Evolutionary conservation across 208 protist genomes (phyloP).

Genomic region (Wallacemonas sp.): DNA sequence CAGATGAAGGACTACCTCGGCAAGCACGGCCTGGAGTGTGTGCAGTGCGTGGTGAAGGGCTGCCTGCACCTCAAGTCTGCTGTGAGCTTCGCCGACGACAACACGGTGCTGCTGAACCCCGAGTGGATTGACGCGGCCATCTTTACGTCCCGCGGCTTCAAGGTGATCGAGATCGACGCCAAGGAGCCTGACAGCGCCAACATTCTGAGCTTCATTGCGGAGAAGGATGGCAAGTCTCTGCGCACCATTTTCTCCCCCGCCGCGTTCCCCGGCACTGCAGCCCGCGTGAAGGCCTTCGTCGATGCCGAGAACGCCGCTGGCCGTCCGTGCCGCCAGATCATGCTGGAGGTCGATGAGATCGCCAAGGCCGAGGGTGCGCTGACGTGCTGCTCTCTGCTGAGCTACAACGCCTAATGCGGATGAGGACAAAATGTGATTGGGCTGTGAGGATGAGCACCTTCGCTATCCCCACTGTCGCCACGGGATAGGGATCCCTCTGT

Average conservation of each 20-base stretch:
- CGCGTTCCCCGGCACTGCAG: conserved; percentile 31
- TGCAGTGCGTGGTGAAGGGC: conserved; percentile 29
- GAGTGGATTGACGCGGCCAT: conserved; percentile 31
- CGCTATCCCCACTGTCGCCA: too few relatives aligned
- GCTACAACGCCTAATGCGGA: conserved; percentile 29
- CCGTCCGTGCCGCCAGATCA: conserved; percentile 29
- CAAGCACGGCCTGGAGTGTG: conserved; percentile 44
- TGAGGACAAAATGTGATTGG: too few relatives aligned
- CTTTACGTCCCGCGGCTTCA: conserved; percentile 47
- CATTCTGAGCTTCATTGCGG: conserved; percentile 27
- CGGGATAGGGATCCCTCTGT: too few relatives aligned
- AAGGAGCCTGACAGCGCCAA: conserved; percentile 40
- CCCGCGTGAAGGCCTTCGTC: conserved; percentile 29
- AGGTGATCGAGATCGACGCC: conserved; percentile 32
- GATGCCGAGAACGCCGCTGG: conserved; percentile 30
- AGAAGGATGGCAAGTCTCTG: conserved; percentile 21
- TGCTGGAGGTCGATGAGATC: conserved; percentile 46
- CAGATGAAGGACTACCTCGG: conserved; percentile 48
- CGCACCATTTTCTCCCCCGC: conserved; percentile 32
- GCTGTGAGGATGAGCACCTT: background rate
- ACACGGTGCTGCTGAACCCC: conserved; percentile 40
- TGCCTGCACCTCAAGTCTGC: conserved; percentile 55
- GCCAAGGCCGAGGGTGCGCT: conserved; percentile 59
- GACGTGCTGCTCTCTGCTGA: conserved; percentile 55
- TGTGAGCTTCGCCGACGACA: conserved; percentile 30